Evolutionary conservation across 2,329 filamentous ascomycete species (phyloP).

Genomic region (Niveomyces coronatus): DNA sequence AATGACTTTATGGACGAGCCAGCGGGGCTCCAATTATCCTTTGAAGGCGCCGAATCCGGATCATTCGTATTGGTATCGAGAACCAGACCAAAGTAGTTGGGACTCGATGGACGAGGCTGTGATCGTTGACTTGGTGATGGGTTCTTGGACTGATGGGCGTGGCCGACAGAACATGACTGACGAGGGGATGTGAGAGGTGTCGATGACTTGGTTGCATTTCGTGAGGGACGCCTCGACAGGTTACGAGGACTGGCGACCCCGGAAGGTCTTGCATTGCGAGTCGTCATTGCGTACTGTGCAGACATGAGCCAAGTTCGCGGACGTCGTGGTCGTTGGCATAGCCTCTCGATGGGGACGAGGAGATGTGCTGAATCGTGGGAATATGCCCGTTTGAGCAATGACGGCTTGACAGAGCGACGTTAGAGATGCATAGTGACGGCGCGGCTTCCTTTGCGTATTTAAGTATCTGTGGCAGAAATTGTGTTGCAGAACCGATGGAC

Average conservation of each 20-base stretch:
- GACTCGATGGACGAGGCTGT: conserved; percentile 46
- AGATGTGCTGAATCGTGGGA: too few species aligned
- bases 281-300: conserved; percentile 9
- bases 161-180: conserved; percentile 43
- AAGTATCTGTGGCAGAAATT: too few species aligned
- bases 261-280: conserved; percentile 8
- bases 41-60: conserved; percentile 51
- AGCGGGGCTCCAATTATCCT: conserved; percentile 65
- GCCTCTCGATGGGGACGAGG: too few species aligned
- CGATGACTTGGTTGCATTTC: conserved; percentile 27
- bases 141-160: conserved; percentile 41
- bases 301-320: too few species aligned
- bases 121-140: conserved; percentile 27
- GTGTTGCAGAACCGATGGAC: too few species aligned
- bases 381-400: too few species aligned
- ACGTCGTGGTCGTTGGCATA: too few species aligned
- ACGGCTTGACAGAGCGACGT: too few species aligned
- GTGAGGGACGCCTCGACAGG: conserved; percentile 7
- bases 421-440: too few species aligned
- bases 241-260: conserved; percentile 7
- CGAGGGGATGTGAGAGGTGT: conserved; percentile 45
- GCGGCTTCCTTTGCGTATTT: too few species aligned
- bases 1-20: conserved; percentile 63
- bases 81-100: conserved; percentile 79
- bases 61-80: conserved; percentile 51